These are phyloP conservation scores for Achaetomium macrosporum DNA, from an alignment of 2,329 filamentous ascomycete genomes.

Conservation along the genomic window DNA sequence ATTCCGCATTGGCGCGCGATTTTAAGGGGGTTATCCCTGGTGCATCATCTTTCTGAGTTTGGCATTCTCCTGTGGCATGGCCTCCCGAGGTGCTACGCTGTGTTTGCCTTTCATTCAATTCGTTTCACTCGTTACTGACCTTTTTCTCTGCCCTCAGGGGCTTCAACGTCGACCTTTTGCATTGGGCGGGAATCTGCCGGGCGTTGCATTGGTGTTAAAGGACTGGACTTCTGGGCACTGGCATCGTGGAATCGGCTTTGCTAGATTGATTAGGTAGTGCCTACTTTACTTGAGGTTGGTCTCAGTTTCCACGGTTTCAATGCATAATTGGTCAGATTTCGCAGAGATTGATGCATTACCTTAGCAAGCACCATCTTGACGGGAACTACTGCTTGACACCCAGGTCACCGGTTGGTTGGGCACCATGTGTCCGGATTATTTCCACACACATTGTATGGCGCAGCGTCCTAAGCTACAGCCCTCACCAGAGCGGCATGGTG, in stretches of 20 bases:
- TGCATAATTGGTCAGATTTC: not conserved
- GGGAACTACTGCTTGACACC: not conserved
- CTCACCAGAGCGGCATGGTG: not conserved
- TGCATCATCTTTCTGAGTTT: not conserved
- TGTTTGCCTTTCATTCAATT: slow-evolving; percentile 1
- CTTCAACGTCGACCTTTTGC: slow-evolving; percentile 5
- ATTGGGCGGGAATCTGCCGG: slow-evolving; percentile 6
- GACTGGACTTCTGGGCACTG: too few species aligned
- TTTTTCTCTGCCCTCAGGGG: not conserved
- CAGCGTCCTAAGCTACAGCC: not conserved
- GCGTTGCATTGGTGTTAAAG: not conserved
- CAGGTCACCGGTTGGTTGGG: not conserved
- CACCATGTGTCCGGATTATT: not conserved
- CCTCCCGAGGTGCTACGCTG: not conserved
- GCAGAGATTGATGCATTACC: not conserved
- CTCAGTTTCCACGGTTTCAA: not conserved
- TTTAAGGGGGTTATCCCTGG: slow-evolving; percentile 2
- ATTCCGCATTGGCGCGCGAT: slow-evolving; percentile 17
- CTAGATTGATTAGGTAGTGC: not conserved
- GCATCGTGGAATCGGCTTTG: not conserved
- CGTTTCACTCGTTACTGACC: slow-evolving; percentile 4
- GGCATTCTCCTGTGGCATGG: not conserved
- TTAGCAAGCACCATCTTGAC: not conserved
- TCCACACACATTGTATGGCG: not conserved
- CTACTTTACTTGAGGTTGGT: not conserved